phyloP scores from a whole-genome alignment of 768 basidiomycete species.

The Tremella fuciformis region DNA sequence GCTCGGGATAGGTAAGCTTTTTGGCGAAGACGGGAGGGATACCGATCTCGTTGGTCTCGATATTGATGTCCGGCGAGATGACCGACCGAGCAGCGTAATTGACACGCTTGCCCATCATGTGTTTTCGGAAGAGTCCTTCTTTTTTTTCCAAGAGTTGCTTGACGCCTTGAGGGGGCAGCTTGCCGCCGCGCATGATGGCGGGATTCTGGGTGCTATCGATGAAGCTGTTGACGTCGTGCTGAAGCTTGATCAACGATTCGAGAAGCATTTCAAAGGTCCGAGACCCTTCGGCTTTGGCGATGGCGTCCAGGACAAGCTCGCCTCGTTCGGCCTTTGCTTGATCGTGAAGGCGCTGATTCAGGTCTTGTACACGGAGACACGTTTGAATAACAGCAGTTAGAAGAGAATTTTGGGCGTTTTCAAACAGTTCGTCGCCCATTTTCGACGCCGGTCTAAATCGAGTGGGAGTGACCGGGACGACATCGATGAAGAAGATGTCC shows the following conservation, averaged over 20 bases:
- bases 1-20: constrained; percentile 95
- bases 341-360: constrained; percentile 62
- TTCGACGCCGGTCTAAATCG: constrained; percentile 91
- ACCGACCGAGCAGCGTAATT: constrained; percentile 99
- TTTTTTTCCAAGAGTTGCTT: constrained; percentile 99
- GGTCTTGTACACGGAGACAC: constrained; percentile 65
- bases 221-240: constrained; percentile 92
- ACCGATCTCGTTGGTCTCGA: constrained; percentile 97
- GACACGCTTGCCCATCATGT: constrained; percentile 99
- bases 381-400: constrained; percentile 76
- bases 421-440: constrained; percentile 88
- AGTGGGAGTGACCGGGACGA: constrained; percentile 84
- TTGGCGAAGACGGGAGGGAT: constrained; percentile 95
- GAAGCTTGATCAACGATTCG: constrained; percentile 80
- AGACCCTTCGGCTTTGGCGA: constrained; percentile 57
- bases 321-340: constrained; percentile 37
- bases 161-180: constrained; percentile 84
- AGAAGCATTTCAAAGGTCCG: constrained; percentile 67
- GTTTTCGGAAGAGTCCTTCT: constrained; percentile 93
- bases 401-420: constrained; percentile 92
- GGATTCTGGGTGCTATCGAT: constrained; percentile 97
- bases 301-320: constrained; percentile 56
- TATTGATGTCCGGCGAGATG: constrained; percentile 98
- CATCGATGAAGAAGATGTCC: constrained; percentile 97
- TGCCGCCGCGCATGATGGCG: constrained; percentile 74